A percentile compares a stretch with the other conserved stretches of the same genome.
phyloP scores from a whole-genome alignment of 2,329 filamentous ascomycete species.

The Pseudogymnoascus sp. region DNA sequence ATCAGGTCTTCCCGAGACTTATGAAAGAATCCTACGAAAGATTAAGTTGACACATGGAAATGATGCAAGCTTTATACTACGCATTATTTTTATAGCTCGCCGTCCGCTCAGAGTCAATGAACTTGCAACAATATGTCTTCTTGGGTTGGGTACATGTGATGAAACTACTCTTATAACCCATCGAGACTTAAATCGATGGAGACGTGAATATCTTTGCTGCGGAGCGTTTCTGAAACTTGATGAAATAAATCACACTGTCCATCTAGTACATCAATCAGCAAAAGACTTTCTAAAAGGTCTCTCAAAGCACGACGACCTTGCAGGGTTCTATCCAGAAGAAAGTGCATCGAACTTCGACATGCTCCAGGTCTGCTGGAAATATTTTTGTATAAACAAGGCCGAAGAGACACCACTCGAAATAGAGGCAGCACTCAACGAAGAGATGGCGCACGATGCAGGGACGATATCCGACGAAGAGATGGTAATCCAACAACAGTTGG shows the following conservation, averaged over 20 bases:
- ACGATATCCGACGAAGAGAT: neutral
- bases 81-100: neutral
- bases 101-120: neutral
- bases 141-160: neutral
- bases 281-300: slow-evolving; percentile 26
- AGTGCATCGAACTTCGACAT: neutral
- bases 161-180: neutral
- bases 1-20: neutral
- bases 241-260: slow-evolving; percentile 17
- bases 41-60: neutral
- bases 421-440: neutral
- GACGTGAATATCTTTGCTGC: slow-evolving; percentile 17
- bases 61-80: neutral
- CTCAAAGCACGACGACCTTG: neutral
- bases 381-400: neutral
- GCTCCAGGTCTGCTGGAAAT: neutral
- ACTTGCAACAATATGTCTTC: neutral
- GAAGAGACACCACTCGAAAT: neutral
- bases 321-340: neutral
- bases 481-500: neutral
- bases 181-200: neutral
- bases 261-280: slow-evolving; percentile 28
- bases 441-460: neutral
- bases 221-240: slow-evolving; percentile 29
- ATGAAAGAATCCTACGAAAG: neutral